Base-by-base conservation (phyloP, 2,329 filamentous ascomycete genomes). In the Fusarium sp. region DNA sequence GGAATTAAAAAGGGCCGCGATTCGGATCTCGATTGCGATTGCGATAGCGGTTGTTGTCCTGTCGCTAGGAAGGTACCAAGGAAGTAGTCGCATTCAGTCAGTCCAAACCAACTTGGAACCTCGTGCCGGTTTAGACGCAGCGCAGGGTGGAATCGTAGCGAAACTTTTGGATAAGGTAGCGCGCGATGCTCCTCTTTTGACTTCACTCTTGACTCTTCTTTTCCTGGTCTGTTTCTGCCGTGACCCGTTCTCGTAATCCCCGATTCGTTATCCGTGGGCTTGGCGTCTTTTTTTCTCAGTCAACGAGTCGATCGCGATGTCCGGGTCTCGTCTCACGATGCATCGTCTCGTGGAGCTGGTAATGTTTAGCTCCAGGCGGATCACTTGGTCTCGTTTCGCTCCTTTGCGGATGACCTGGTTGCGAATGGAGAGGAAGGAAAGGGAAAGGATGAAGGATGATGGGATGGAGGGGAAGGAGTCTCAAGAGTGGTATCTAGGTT, bases 121-220 rank as follows among this genome's bases (percentile, higher is more conserved):
- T 61, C 61, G 36, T 59, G 51, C 56, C 22, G 66, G 62, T 22
- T 53, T 36, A 35, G 24, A 51, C 42, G 38, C 44, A 60, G 31
- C 42, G 38, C 44, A 57, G 31, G 46, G 35, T 59, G 67, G 70
- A 75, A 69, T n/a, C 65, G 40, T 58, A 22, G 55, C 67, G 67
- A 72, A 75, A 60, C 35, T 62, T 59, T 22, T 71, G 60, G 64
- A 40, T 53, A 64, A 33, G 31, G 31, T 33, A 33, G 31, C 31
- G 44, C 20, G 61, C 31, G 46, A 31, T 42, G 67, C 55, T 57
- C 16, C 31, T 49, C 24, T 24, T 38, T 51, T 57, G 20, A 17
- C 36, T 35, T 46, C 16, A 33, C 29, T 40, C 17, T n/a, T 49
- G 42, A 46, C 22, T 8, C n/a, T 44, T 2, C 5, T 35, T 16